Conservation (phyloP, 192 early-diverging fungal species). For the Linnemannia schmuckeri region DNA sequence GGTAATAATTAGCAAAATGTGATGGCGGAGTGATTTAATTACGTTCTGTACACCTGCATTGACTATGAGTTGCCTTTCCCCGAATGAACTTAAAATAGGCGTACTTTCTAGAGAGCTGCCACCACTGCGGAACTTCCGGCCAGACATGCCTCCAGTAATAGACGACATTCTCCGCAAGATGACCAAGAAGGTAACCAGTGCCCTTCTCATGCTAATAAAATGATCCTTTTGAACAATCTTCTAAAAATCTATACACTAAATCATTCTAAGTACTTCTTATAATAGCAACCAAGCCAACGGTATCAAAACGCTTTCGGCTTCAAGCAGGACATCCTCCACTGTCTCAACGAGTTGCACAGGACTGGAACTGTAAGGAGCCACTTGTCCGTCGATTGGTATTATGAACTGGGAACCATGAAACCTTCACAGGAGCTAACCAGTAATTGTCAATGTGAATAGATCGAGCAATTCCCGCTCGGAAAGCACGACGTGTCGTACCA, state of each 20-base stretch:
- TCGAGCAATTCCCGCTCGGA: slow-evolving; percentile 37
- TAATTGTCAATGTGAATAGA: slow-evolving; percentile 3
- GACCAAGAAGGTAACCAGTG: slow-evolving; percentile 42
- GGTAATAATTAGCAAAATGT: background rate
- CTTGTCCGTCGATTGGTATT: background rate
- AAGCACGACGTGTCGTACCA: slow-evolving; percentile 40
- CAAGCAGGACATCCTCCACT: slow-evolving; percentile 47
- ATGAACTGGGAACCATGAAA: background rate
- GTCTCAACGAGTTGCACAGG: slow-evolving; percentile 22
- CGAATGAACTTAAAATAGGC: slow-evolving; percentile 12
- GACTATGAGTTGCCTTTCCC: background rate
- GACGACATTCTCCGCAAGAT: slow-evolving; percentile 49
- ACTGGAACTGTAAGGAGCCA: slow-evolving; percentile 34
- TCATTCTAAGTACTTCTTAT: background rate
- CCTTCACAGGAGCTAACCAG: background rate
- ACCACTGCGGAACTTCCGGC: slow-evolving; percentile 26
- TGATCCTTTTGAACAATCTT: background rate
- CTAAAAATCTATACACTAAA: no score
- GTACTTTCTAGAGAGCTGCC: slow-evolving; percentile 43
- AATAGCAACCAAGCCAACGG: slow-evolving; percentile 52
- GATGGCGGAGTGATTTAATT: background rate
- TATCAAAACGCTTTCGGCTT: slow-evolving; percentile 50
- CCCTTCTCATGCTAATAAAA: background rate
- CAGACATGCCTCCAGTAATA: slow-evolving; percentile 50
- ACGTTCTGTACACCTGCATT: background rate